These are phyloP conservation scores for Komagataella kurtzmanii DNA, from an alignment of 805 yeast genomes.

Conservation along the genomic window DNA sequence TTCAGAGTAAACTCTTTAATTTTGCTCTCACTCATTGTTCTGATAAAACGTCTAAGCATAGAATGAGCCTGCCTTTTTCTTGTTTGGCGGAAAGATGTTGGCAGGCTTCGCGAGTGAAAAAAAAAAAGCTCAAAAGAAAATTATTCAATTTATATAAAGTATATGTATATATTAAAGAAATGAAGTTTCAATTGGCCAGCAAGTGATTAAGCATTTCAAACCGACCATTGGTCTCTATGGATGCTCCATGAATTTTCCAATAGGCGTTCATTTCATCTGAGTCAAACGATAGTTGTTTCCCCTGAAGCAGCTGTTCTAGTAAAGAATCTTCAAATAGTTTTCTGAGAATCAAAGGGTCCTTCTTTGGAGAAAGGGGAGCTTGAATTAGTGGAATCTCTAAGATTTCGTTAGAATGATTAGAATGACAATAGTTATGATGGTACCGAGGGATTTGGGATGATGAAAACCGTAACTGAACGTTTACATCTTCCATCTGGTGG, in stretches of 20 bases:
- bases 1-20: constrained; percentile 59
- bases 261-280: not conserved
- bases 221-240: not conserved
- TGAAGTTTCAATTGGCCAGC: not conserved
- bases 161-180: not conserved
- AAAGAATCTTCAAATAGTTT: not conserved
- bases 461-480: not conserved
- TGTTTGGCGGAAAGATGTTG: not conserved
- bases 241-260: not conserved
- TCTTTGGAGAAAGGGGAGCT: not conserved
- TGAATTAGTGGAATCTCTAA: not conserved
- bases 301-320: not conserved
- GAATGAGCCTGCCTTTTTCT: not conserved
- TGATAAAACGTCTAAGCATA: not conserved
- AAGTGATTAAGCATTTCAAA: not conserved
- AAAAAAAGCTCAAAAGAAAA: too few species aligned
- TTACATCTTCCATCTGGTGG: not conserved
- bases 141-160: not conserved
- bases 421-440: not conserved
- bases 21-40: constrained; percentile 27
- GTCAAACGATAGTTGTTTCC: not conserved
- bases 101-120: not conserved
- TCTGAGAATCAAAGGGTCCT: not conserved
- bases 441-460: not conserved
- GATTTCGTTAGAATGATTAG: not conserved